Percentiles rank a stretch among this genome's conserved stretches.
Conservation (phyloP, 2,329 filamentous ascomycete genomes). For the Fusarium papillatum region DNA sequence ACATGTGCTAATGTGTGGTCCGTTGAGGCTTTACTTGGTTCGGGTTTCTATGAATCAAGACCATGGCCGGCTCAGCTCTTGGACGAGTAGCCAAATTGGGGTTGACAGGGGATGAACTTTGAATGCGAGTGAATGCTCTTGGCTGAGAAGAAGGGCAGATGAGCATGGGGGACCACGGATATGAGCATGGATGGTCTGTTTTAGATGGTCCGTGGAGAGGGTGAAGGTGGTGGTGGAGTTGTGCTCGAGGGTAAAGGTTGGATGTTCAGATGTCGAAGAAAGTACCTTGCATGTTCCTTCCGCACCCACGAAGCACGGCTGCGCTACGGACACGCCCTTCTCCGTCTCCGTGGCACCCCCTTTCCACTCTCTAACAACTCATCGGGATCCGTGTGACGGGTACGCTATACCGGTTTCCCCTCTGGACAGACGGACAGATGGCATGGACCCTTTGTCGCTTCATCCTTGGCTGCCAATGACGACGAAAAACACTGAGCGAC, state of each 20-base stretch:
- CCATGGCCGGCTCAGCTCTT: neutral
- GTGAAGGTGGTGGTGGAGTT: neutral
- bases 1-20: neutral
- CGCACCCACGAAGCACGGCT: neutral
- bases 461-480: neutral
- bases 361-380: neutral
- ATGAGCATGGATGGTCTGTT: slow-evolving; percentile 3
- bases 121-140: neutral
- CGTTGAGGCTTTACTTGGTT: slow-evolving; percentile 9
- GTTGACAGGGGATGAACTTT: neutral
- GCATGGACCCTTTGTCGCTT: neutral
- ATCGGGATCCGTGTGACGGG: neutral
- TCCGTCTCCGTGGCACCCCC: neutral
- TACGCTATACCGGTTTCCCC: neutral
- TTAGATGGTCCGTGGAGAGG: slow-evolving; percentile 6
- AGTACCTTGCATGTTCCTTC: slow-evolving; percentile 8
- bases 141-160: neutral
- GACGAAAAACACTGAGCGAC: neutral
- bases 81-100: slow-evolving; percentile 15
- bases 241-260: neutral
- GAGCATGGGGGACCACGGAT: neutral
- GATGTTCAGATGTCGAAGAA: neutral
- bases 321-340: neutral
- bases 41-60: slow-evolving; percentile 10
- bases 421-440: neutral